A percentile compares a stretch with the other conserved stretches of the same genome.
phyloP scores from a whole-genome alignment of 176 grass and related monocot genomes.

The Phoenix roebelenii region DNA sequence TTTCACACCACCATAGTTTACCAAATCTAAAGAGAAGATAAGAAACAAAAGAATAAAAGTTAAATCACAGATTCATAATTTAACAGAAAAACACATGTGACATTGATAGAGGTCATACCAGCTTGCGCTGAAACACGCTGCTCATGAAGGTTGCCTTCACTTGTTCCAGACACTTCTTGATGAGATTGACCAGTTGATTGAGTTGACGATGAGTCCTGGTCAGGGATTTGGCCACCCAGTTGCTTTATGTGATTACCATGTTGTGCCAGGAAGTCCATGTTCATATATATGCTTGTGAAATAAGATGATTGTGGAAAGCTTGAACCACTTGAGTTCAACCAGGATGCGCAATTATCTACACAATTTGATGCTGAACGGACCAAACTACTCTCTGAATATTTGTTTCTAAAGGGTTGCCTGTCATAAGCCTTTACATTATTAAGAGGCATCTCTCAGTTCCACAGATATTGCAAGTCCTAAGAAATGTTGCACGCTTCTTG shows the following conservation, averaged over 20 bases:
- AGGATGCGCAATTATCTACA: conserved; percentile 30
- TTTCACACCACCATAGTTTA: too few species aligned
- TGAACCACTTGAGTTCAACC: conserved; percentile 27
- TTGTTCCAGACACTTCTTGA: conserved; percentile 62
- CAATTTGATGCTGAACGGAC: conserved; percentile 29
- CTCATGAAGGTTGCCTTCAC: conserved; percentile 49
- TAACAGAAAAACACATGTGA: not conserved
- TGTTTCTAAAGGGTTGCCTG: not conserved
- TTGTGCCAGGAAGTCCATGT: conserved; percentile 31
- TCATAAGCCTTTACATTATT: conserved; percentile 14
- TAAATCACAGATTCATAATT: too few species aligned
- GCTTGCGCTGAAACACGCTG: conserved; percentile 40
- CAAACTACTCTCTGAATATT: conserved; percentile 35
- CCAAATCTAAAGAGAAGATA: too few species aligned
- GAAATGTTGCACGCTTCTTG: too few species aligned
- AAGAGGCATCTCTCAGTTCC: conserved; percentile 24
- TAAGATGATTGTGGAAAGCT: conserved; percentile 22
- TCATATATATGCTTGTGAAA: conserved; percentile 16
- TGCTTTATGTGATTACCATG: conserved; percentile 34
- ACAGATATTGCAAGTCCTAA: conserved; percentile 2
- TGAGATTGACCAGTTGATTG: conserved; percentile 39
- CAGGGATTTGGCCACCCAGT: conserved; percentile 29
- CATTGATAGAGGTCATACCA: conserved; percentile 32
- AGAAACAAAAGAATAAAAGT: too few species aligned
- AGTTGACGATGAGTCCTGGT: conserved; percentile 37